Percentiles rank a stretch among this genome's conserved stretches.
These are phyloP conservation scores for Phaeosphaeriaceae sp. DNA, from an alignment of 2,329 filamentous ascomycete species.

Conservation along the genomic window DNA sequence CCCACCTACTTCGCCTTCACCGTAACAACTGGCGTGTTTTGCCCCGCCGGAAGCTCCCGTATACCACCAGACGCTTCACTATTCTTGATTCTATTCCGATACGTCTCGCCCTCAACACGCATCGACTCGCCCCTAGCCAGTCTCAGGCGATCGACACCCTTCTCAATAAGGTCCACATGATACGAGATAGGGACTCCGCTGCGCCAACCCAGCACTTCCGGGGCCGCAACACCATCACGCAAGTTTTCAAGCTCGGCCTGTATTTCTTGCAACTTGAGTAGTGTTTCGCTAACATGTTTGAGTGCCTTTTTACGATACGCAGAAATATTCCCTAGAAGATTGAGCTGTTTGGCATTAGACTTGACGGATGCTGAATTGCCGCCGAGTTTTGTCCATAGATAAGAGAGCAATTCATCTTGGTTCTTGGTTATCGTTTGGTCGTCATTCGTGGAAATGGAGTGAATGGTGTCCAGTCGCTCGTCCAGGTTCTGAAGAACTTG, in stretches of 20 bases:
- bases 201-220: constrained; percentile 63
- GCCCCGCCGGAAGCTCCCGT: constrained; percentile 17
- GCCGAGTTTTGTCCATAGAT: constrained; percentile 77
- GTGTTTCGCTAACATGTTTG: constrained; percentile 70
- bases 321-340: constrained; percentile 69
- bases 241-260: constrained; percentile 73
- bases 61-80: constrained; percentile 9
- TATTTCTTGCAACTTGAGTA: constrained; percentile 77
- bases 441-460: constrained; percentile 70
- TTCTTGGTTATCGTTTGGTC: constrained; percentile 63
- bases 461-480: constrained; percentile 71
- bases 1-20: constrained; percentile 14
- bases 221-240: constrained; percentile 71
- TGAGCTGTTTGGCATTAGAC: constrained; percentile 68
- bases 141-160: constrained; percentile 75
- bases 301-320: constrained; percentile 70
- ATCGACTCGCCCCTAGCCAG: constrained; percentile 65
- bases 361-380: constrained; percentile 67
- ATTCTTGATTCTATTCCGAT: constrained; percentile 25
- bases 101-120: constrained; percentile 63
- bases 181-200: constrained; percentile 69
- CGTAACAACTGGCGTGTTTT: constrained; percentile 19
- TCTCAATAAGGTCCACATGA: constrained; percentile 76
- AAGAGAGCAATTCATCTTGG: constrained; percentile 70
- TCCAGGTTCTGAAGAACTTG: constrained; percentile 71